These are phyloP conservation scores for Phaeophleospora eucalypticola DNA, from an alignment of 2,329 filamentous ascomycete species.

Conservation along the genomic window DNA sequence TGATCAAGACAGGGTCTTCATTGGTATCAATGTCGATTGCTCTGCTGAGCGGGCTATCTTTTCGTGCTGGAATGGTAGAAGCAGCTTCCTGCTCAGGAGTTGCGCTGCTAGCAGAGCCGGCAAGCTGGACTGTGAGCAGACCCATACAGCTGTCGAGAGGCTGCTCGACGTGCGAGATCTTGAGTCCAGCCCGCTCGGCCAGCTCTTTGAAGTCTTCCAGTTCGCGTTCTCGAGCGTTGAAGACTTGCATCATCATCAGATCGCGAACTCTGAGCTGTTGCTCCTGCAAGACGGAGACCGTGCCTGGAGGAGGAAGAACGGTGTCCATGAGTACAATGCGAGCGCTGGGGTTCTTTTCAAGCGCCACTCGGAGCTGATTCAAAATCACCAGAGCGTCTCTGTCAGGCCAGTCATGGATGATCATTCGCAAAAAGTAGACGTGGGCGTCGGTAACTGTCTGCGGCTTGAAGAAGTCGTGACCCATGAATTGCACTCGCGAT, in stretches of 20 bases:
- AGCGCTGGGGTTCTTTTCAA: constrained; percentile 11
- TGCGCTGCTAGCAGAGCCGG: too few species aligned
- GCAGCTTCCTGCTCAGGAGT: too few species aligned
- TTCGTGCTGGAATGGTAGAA: too few species aligned
- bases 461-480: constrained; percentile 12
- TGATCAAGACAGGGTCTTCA: constrained; percentile 15
- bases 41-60: too few species aligned
- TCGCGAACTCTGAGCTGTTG: constrained; percentile 6
- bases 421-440: constrained; percentile 22
- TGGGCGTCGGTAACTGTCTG: constrained; percentile 26
- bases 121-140: too few species aligned
- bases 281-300: constrained; percentile 6
- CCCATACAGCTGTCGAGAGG: too few species aligned
- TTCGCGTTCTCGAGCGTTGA: constrained; percentile 5
- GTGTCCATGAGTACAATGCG: constrained; percentile 20
- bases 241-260: constrained; percentile 5
- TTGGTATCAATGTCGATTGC: background rate
- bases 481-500: background rate
- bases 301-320: constrained; percentile 9
- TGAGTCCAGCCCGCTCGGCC: background rate
- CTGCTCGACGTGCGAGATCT: too few species aligned
- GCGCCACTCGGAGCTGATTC: constrained; percentile 11
- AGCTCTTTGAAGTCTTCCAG: background rate
- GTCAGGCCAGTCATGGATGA: constrained; percentile 24
- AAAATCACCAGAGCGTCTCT: constrained; percentile 16